phyloP scores from a whole-genome alignment of 2,329 filamentous ascomycete species.

The Aspergillus udagawae region DNA sequence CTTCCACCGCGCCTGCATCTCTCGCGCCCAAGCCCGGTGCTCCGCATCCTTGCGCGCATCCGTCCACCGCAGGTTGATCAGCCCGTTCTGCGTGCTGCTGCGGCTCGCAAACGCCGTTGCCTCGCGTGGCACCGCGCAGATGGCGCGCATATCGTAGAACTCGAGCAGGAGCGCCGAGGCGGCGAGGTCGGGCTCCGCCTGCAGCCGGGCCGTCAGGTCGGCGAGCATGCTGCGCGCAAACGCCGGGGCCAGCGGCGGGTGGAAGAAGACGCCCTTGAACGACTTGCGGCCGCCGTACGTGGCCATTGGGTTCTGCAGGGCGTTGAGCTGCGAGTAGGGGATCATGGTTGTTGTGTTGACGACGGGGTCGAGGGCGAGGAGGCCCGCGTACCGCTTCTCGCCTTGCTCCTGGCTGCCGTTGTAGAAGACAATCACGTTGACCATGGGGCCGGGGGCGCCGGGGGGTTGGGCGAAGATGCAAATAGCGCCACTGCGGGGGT shows the following conservation, averaged over 20 bases:
- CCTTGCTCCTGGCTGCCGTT: slow-evolving; percentile 38
- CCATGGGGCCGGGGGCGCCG: slow-evolving; percentile 26
- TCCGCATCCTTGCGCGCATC: slow-evolving; percentile 34
- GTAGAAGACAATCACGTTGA: slow-evolving; percentile 31
- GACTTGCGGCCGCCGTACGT: slow-evolving; percentile 39
- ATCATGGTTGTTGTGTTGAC: slow-evolving; percentile 37
- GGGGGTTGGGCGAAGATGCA: slow-evolving; percentile 28
- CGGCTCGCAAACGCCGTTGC: slow-evolving; percentile 47
- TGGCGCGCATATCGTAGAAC: slow-evolving; percentile 39
- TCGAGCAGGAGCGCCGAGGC: slow-evolving; percentile 39
- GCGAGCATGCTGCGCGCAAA: slow-evolving; percentile 32
- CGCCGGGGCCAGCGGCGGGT: slow-evolving; percentile 36
- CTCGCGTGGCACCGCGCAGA: slow-evolving; percentile 31
- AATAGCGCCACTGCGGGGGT: slow-evolving; percentile 48
- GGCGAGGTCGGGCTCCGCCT: slow-evolving; percentile 25
- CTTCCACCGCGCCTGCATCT: slow-evolving; percentile 26
- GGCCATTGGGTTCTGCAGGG: slow-evolving; percentile 34
- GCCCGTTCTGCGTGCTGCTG: slow-evolving; percentile 43
- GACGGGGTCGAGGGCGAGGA: slow-evolving; percentile 37
- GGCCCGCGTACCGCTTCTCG: slow-evolving; percentile 30
- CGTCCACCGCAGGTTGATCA: slow-evolving; percentile 41
- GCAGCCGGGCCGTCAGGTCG: slow-evolving; percentile 26
- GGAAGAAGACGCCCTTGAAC: slow-evolving; percentile 45
- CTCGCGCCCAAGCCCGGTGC: slow-evolving; percentile 38
- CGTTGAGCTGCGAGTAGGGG: slow-evolving; percentile 43